A percentile compares a stretch with the other conserved stretches of the same genome.
These are phyloP conservation scores for Tribonema minus DNA, from an alignment of 108 stramenopile genomes.

Conservation along the genomic window DNA sequence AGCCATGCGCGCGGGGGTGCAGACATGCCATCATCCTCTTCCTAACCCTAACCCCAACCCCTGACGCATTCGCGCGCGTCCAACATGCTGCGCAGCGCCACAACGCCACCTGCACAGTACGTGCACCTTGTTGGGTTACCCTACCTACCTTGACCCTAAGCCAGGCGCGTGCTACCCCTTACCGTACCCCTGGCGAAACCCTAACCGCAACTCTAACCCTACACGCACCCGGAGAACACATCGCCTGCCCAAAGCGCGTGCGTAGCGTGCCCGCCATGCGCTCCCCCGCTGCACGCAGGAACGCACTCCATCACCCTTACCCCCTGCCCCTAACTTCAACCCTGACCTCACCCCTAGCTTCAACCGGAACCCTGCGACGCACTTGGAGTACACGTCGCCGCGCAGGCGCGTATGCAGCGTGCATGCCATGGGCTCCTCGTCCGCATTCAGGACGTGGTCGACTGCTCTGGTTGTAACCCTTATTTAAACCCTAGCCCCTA, in stretches of 20 bases:
- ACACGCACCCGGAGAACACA: constrained; percentile 7
- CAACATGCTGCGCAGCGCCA: no score
- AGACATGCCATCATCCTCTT: no score
- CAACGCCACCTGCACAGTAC: no score
- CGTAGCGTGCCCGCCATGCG: constrained; percentile 15
- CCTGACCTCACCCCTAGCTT: no score
- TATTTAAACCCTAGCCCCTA: background rate
- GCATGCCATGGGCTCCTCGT: constrained; percentile 5
- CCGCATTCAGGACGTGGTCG: background rate
- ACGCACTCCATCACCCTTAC: background rate
- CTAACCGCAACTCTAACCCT: constrained; percentile 82
- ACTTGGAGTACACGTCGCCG: constrained; percentile 27
- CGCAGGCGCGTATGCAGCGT: constrained; percentile 10
- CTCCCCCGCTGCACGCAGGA: background rate
- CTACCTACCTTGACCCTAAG: no score
- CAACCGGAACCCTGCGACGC: constrained; percentile 42
- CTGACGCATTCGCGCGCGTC: no score
- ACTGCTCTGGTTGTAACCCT: constrained; percentile 38
- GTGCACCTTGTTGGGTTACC: no score
- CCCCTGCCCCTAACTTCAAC: constrained; percentile 66
- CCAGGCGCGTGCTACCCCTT: no score
- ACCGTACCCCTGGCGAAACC: background rate
- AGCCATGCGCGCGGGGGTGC: no score
- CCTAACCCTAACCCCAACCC: no score
- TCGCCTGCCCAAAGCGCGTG: constrained; percentile 5